Evolutionary conservation across 2,329 filamentous ascomycete species (phyloP).

Genomic region (Pseudogymnoascus sp.): DNA sequence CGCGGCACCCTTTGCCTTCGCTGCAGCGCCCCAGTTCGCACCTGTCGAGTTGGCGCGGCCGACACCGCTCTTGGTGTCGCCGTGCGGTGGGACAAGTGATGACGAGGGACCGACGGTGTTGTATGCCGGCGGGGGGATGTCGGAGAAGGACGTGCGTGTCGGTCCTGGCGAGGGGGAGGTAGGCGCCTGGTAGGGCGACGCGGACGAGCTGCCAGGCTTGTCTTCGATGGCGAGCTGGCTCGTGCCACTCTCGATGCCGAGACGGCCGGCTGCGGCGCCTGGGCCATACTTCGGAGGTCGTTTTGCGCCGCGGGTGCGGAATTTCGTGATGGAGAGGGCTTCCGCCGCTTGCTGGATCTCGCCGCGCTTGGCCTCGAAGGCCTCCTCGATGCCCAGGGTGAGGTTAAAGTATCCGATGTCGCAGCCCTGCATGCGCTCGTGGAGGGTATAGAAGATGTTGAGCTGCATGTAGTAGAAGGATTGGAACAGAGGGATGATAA

Average conservation of each 20-base stretch:
- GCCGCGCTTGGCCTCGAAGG: conserved; percentile 80
- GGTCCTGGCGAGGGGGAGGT: not conserved
- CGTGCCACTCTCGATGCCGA: conserved; percentile 16
- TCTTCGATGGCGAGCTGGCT: conserved; percentile 18
- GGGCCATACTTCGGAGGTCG: conserved; percentile 25
- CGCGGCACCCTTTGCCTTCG: conserved; percentile 59
- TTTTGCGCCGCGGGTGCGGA: conserved; percentile 75
- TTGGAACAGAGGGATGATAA: conserved; percentile 95
- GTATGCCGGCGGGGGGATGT: conserved; percentile 66
- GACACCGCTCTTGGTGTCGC: conserved; percentile 23
- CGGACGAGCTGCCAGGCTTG: conserved; percentile 11
- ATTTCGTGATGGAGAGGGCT: conserved; percentile 75
- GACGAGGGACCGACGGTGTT: conserved; percentile 30
- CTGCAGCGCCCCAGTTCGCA: conserved; percentile 38
- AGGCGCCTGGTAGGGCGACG: not conserved
- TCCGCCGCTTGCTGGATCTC: conserved; percentile 82
- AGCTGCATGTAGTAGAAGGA: conserved; percentile 99
- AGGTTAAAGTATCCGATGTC: conserved; percentile 98
- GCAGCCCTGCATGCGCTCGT: conserved; percentile 95
- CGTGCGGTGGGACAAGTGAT: conserved; percentile 22
- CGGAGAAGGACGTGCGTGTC: conserved; percentile 34
- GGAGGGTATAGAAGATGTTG: conserved; percentile 97
- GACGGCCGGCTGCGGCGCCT: conserved; percentile 17
- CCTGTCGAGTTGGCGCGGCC: conserved; percentile 34
- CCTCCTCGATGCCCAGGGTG: conserved; percentile 81